Percentiles rank a stretch among this genome's conserved stretches.
These are phyloP conservation scores for Podospora sp. DNA, from an alignment of 495 filamentous ascomycete genomes.

Conservation along the genomic window DNA sequence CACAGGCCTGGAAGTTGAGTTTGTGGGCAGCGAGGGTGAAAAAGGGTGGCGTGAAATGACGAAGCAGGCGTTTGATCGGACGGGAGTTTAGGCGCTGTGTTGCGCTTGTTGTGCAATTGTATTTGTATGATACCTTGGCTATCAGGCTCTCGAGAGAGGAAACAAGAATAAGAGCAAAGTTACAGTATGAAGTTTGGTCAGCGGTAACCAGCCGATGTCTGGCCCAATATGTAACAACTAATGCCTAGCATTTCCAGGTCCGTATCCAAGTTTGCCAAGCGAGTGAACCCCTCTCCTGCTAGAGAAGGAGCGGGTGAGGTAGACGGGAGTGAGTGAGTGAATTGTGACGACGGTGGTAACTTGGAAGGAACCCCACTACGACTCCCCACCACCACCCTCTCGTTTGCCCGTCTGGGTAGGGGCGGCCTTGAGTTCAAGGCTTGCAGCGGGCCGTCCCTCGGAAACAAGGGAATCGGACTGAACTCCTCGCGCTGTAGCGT, in stretches of 20 bases:
- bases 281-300: too few species aligned
- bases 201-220: neutral
- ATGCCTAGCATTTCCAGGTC: neutral
- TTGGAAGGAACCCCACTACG: constrained; percentile 3
- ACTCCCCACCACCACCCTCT: constrained; percentile 8
- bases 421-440: neutral
- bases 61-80: too few species aligned
- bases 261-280: neutral
- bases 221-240: neutral
- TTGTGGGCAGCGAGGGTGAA: too few species aligned
- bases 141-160: too few species aligned
- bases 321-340: neutral
- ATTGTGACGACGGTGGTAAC: constrained; percentile 11
- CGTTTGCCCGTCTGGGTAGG: constrained; percentile 1
- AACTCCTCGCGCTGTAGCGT: neutral
- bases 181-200: too few species aligned
- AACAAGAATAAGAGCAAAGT: too few species aligned
- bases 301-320: neutral
- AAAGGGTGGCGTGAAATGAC: too few species aligned
- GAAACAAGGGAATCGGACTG: neutral
- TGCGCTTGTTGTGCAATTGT: too few species aligned
- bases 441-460: neutral
- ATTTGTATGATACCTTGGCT: neutral
- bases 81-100: too few species aligned
- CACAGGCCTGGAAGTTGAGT: too few species aligned